Conservation (phyloP, 1,284 basidiomycete genomes). For the Entoloma clypeatum region DNA sequence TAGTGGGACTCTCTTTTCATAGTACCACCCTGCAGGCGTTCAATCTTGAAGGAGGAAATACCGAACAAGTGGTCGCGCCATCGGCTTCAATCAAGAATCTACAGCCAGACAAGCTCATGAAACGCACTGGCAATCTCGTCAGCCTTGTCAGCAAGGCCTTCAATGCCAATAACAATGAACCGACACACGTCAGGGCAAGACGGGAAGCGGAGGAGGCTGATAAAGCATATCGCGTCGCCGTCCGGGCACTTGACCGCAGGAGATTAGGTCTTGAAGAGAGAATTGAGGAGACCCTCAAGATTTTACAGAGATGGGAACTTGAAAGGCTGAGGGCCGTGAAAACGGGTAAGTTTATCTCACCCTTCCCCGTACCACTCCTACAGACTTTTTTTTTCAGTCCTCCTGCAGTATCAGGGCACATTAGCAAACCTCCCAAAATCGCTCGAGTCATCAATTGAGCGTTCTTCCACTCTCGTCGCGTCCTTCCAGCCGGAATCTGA, state of each 20-base stretch:
- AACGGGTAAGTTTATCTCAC: slow-evolving; percentile 52
- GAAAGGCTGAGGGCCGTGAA: slow-evolving; percentile 82
- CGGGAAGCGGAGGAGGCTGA: slow-evolving; percentile 79
- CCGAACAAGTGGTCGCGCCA: slow-evolving; percentile 30
- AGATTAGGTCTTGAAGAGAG: slow-evolving; percentile 80
- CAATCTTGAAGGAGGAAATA: slow-evolving; percentile 46
- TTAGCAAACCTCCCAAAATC: slow-evolving; percentile 66
- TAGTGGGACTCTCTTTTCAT: not conserved
- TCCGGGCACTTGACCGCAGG: slow-evolving; percentile 76
- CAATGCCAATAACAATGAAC: slow-evolving; percentile 45
- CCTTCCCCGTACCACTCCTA: not conserved
- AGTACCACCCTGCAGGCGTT: slow-evolving; percentile 71
- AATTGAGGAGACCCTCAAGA: slow-evolving; percentile 77
- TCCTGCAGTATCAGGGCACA: slow-evolving; percentile 81
- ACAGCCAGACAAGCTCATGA: slow-evolving; percentile 54
- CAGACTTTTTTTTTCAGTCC: slow-evolving; percentile 39
- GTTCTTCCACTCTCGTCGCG: slow-evolving; percentile 70
- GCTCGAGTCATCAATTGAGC: slow-evolving; percentile 61
- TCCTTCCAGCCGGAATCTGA: slow-evolving; percentile 86
- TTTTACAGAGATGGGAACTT: slow-evolving; percentile 79
- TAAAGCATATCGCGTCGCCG: slow-evolving; percentile 67
- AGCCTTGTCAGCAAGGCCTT: slow-evolving; percentile 73
- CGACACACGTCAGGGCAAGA: slow-evolving; percentile 64
- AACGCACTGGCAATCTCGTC: slow-evolving; percentile 64
- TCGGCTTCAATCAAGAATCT: slow-evolving; percentile 33